These are phyloP conservation scores for Aspergillus ochraceoroseus DNA, from an alignment of 2,329 filamentous ascomycete species.

Conservation along the genomic window DNA sequence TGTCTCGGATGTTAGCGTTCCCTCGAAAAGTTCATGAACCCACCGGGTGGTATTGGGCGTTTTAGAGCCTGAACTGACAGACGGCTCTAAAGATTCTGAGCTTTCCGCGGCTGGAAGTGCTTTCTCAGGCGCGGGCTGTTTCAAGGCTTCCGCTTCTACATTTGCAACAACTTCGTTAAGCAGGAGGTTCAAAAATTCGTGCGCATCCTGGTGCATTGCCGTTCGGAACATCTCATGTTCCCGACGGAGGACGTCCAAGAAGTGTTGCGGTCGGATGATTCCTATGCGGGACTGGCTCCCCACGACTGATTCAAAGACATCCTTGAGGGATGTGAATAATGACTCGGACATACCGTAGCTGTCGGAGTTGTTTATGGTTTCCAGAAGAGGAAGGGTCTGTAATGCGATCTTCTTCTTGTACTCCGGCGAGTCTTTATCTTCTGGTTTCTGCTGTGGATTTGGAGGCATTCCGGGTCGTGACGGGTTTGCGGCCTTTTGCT, in stretches of 20 bases:
- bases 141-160: conserved; percentile 73
- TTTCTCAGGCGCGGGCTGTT: conserved; percentile 33
- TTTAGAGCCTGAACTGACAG: conserved; percentile 48
- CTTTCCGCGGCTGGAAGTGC: conserved; percentile 51
- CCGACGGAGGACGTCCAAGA: conserved; percentile 85
- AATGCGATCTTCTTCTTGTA: conserved; percentile 97
- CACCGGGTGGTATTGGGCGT: conserved; percentile 69
- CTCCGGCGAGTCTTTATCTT: conserved; percentile 93
- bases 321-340: conserved; percentile 88
- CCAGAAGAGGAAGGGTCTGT: conserved; percentile 77
- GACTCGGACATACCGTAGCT: conserved; percentile 92
- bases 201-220: conserved; percentile 96
- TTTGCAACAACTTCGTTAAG: conserved; percentile 95
- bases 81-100: conserved; percentile 46
- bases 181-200: conserved; percentile 91
- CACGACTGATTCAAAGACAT: conserved; percentile 89
- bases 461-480: conserved; percentile 49
- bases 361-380: conserved; percentile 73
- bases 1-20: conserved; percentile 89
- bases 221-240: conserved; percentile 98
- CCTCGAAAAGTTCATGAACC: conserved; percentile 97
- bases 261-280: conserved; percentile 85
- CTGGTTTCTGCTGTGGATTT: conserved; percentile 61
- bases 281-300: conserved; percentile 76
- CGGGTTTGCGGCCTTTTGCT: conserved; percentile 41